phyloP scores from a whole-genome alignment of 2,329 filamentous ascomycete genomes.

The Fusarium sp. region DNA sequence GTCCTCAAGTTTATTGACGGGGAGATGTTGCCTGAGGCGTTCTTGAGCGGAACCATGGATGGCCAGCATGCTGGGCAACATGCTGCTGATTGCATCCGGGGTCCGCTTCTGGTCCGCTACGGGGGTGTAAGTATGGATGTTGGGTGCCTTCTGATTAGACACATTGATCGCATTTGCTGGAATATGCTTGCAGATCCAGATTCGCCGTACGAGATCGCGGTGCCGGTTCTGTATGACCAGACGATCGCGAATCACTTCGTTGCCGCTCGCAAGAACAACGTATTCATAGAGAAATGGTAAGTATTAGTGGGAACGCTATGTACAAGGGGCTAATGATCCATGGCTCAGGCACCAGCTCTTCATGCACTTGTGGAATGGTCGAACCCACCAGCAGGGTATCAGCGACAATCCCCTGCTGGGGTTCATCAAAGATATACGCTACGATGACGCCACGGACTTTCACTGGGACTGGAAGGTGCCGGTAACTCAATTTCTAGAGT shows the following conservation, averaged over 20 bases:
- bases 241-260: not conserved
- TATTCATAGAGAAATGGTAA: not conserved
- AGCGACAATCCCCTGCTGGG: not conserved
- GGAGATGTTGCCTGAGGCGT: not conserved
- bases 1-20: not conserved
- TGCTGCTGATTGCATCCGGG: not conserved
- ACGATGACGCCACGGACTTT: not conserved
- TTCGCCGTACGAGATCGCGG: not conserved
- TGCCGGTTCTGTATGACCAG: not conserved
- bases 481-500: not conserved
- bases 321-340: accelerated
- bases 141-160: not conserved
- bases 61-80: not conserved
- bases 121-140: not conserved
- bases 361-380: not conserved
- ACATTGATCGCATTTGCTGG: not conserved
- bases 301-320: accelerated
- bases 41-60: not conserved
- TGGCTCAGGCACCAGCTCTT: not conserved
- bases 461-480: not conserved
- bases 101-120: not conserved
- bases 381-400: not conserved
- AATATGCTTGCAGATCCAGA: not conserved
- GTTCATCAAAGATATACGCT: not conserved
- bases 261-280: not conserved